phyloP scores from a whole-genome alignment of 495 filamentous ascomycete genomes.

The Recurvomyces mirabilis region DNA sequence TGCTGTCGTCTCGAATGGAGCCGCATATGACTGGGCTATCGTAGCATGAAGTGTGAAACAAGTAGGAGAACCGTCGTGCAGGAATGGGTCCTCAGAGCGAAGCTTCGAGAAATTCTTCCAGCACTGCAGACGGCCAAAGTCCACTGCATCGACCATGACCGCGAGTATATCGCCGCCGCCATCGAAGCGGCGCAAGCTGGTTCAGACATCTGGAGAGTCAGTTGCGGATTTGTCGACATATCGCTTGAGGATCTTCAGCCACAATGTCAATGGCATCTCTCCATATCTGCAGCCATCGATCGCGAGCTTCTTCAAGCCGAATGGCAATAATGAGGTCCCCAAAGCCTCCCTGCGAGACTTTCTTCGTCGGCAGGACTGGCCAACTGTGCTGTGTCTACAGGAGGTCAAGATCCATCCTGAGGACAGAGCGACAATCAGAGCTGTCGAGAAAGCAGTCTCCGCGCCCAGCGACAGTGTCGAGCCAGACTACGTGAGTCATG shows the following conservation, averaged over 20 bases:
- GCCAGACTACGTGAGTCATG: slow-evolving; percentile 33
- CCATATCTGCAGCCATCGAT: slow-evolving; percentile 36
- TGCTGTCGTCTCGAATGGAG: too few relatives aligned
- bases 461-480: slow-evolving; percentile 2
- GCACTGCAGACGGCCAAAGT: too few relatives aligned
- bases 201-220: too few relatives aligned
- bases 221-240: too few relatives aligned
- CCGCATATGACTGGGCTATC: too few relatives aligned
- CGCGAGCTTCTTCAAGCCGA: slow-evolving; percentile 32
- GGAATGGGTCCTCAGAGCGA: too few relatives aligned
- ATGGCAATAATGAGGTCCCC: neutral
- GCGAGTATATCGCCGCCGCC: slow-evolving; percentile 6
- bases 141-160: too few relatives aligned
- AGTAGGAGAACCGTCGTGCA: too few relatives aligned
- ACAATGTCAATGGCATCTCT: slow-evolving; percentile 43
- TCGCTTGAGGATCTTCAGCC: slow-evolving; percentile 34
- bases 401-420: slow-evolving; percentile 40
- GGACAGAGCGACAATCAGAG: slow-evolving; percentile 28
- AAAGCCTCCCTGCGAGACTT: slow-evolving; percentile 33
- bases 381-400: slow-evolving; percentile 40
- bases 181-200: slow-evolving; percentile 7
- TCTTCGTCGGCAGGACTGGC: slow-evolving; percentile 37
- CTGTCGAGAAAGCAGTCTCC: slow-evolving; percentile 30
- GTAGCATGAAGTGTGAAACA: too few relatives aligned
- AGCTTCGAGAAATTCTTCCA: too few relatives aligned